phyloP scores from a whole-genome alignment of 352 stramenopile species.

The Phytophthora sansomeana region DNA sequence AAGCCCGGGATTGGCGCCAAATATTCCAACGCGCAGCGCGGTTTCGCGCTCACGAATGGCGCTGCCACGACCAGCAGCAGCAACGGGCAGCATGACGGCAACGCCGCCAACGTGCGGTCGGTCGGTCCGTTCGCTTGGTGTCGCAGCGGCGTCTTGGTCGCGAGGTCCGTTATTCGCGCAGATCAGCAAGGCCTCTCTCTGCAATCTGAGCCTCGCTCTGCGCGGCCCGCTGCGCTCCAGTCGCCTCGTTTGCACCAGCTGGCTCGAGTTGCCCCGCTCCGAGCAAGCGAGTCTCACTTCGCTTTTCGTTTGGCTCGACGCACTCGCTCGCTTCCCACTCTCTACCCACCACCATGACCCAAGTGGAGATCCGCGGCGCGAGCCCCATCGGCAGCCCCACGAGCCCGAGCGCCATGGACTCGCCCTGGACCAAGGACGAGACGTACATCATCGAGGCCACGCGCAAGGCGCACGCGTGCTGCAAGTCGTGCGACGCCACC shows the following conservation, averaged over 20 bases:
- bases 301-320: slow-evolving; percentile 11
- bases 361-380: slow-evolving; percentile 30
- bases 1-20: slow-evolving; percentile 28
- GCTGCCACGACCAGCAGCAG: background rate
- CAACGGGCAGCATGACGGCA: slow-evolving; percentile 1
- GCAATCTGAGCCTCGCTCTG: slow-evolving; percentile 3
- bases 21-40: slow-evolving; percentile 15
- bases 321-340: slow-evolving; percentile 5
- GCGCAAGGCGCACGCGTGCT: slow-evolving; percentile 72
- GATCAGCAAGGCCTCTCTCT: slow-evolving; percentile 18
- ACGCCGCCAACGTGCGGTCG: background rate
- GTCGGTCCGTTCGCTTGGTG: background rate
- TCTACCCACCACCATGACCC: slow-evolving; percentile 26
- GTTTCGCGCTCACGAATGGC: slow-evolving; percentile 1
- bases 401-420: slow-evolving; percentile 43
- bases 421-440: slow-evolving; percentile 79
- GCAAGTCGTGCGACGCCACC: slow-evolving; percentile 74
- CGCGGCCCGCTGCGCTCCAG: background rate
- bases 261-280: slow-evolving; percentile 2
- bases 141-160: background rate
- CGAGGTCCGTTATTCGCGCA: slow-evolving; percentile 20
- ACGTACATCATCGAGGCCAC: slow-evolving; percentile 87
- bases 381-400: slow-evolving; percentile 46
- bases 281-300: slow-evolving; percentile 30
- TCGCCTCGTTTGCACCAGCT: slow-evolving; percentile 15